Conservation (phyloP, 495 filamentous ascomycete genomes). For the Hyaloscypha finlandica region DNA sequence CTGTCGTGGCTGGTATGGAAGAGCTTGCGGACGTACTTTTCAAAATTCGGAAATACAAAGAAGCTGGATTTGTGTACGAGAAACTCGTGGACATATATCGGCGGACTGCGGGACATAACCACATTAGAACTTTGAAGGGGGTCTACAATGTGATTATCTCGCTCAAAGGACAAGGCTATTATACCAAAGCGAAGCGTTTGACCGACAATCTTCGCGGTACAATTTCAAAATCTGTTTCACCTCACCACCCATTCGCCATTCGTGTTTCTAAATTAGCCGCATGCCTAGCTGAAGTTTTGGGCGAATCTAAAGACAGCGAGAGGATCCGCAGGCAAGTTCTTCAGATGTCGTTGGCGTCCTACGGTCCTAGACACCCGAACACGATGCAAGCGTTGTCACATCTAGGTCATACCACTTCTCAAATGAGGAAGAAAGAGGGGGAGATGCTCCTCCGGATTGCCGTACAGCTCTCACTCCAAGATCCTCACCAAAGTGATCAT, state of each 20-base stretch:
- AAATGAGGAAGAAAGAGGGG: background rate
- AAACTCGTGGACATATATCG: background rate
- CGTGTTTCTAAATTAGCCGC: background rate
- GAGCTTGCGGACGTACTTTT: background rate
- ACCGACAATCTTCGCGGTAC: background rate
- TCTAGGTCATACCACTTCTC: background rate
- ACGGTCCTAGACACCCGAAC: background rate
- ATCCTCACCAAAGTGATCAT: background rate
- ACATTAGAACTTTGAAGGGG: background rate
- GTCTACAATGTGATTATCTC: too few species aligned
- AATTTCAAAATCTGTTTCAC: background rate
- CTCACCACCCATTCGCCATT: background rate
- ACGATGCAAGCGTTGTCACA: background rate
- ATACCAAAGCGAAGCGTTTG: background rate
- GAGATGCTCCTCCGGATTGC: background rate
- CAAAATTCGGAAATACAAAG: background rate
- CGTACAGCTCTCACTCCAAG: background rate
- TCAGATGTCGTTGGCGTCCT: background rate
- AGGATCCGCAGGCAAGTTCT: background rate
- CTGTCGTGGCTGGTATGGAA: background rate
- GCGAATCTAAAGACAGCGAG: background rate
- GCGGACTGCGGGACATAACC: background rate
- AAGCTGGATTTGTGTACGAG: background rate
- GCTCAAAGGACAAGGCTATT: background rate
- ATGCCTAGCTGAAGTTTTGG: background rate